Evolutionary conservation across 805 yeast genomes (phyloP), one percentile per base, ranked within the genome.

Genomic region (Ogataea glucozyma): DNA sequence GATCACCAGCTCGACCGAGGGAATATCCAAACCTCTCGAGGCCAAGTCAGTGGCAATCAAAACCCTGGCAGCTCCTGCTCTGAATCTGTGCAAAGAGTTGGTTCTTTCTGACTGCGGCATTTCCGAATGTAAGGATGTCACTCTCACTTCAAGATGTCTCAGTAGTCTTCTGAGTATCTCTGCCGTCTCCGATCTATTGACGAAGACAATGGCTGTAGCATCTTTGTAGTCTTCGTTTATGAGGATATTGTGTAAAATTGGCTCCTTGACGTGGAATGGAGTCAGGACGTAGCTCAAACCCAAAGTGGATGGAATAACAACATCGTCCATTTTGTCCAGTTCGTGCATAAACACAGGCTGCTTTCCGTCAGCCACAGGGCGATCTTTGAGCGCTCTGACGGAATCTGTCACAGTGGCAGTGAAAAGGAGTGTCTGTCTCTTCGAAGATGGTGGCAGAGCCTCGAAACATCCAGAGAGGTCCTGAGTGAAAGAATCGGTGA

Each of bases 361-460:
- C 48, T 78, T 78, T 3, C 81, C 78, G 13, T 72, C 72, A 9
- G 80, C 75, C 8, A 66, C 67, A 12, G 81, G 79, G 44, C 73
- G 76, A 41, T 85, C 84, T 49, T 85, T 84, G 44, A 93, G 70
- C 0, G 88, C 75, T 49, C 95, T 71, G 2, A 93, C 97, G 1
- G 95, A 83, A 57, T 89, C 96, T 0, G 98, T 91, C 13, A 93
- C 86, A 1, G 99, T 93, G 9, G 99, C 99, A 0, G 99, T 93
- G 66, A 93, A 93, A 27, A 93, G 66, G 31, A 91, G 69, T 0
- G 97, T 93, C 64, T 91, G 98, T 56, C 99, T 77, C 43, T 77
- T 71, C 3, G 72, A 73, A 2, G 95, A 70, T 1, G 76, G 67
- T 0, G 99, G 97, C 27, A 93, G 65, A 0, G 81, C 77, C 5